Evolutionary conservation across 495 filamentous ascomycete genomes (phyloP).

Genomic region (Pyronema omphalodes): DNA sequence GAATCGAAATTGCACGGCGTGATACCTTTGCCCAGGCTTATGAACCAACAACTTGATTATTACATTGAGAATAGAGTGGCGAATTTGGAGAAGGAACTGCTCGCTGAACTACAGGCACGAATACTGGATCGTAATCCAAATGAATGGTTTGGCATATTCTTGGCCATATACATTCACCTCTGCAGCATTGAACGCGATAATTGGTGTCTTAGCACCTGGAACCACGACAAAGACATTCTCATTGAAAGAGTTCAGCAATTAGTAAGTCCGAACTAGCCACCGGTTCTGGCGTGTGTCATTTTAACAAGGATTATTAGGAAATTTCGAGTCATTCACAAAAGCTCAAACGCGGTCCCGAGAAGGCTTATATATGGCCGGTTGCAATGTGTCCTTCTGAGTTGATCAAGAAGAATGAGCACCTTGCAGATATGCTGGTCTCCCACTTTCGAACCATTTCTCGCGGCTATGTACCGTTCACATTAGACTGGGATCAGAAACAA

Average conservation of each 20-base stretch:
- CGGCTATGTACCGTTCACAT: slow-evolving; percentile 18
- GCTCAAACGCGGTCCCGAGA: slow-evolving; percentile 5
- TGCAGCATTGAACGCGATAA: slow-evolving; percentile 19
- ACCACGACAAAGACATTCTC: slow-evolving; percentile 6
- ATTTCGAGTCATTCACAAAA: slow-evolving; percentile 3
- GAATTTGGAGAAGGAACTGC: slow-evolving; percentile 16
- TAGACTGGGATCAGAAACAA: slow-evolving; percentile 22
- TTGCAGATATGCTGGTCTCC: slow-evolving; percentile 19
- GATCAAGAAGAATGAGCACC: slow-evolving; percentile 14
- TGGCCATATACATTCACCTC: slow-evolving; percentile 15
- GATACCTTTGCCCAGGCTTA: slow-evolving; percentile 16
- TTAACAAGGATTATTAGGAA: neutral
- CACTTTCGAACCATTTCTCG: slow-evolving; percentile 22
- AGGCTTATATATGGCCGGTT: slow-evolving; percentile 18
- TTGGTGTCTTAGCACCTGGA: slow-evolving; percentile 20
- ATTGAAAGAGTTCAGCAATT: slow-evolving; percentile 10
- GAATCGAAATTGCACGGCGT: slow-evolving; percentile 15
- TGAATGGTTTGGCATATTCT: slow-evolving; percentile 24
- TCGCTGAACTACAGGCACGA: slow-evolving; percentile 15
- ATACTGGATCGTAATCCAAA: slow-evolving; percentile 18
- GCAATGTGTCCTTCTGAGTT: slow-evolving; percentile 9
- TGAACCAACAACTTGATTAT: slow-evolving; percentile 20
- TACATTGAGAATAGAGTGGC: slow-evolving; percentile 17
- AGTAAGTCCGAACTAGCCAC: slow-evolving; percentile 5
- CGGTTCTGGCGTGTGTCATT: neutral